Base-by-base conservation (phyloP, 2,329 filamentous ascomycete genomes). In the Fusarium phyllophilum region DNA sequence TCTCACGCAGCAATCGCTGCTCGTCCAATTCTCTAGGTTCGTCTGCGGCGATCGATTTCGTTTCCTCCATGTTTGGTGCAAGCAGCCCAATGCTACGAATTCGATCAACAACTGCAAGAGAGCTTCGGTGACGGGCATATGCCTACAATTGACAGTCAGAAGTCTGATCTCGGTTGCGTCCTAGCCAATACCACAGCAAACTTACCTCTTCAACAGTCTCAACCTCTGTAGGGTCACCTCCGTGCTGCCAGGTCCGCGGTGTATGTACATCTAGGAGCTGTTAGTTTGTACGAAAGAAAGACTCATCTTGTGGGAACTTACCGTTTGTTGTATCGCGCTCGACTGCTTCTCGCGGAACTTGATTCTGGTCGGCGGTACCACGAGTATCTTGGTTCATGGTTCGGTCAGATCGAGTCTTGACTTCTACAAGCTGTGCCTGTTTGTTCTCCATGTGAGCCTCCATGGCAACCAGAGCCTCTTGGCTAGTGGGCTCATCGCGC, bases 101-200 rank as follows among this genome's bases (percentile, higher is more conserved):
- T 26, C 48, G 41, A 10, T 41, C 48, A n/a, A 54, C 24, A 36
- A 22, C 14, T 11, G 24, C 42, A 18, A 63, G 34, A n/a, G n/a
- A 38, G 5, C 14, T 15, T 13, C 26, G 15, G 15, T 68, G 66
- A 5, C 48, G 48, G 5, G n/a, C 38, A 31, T 34, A 66, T 5
- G 66, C 67, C 67, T 70, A 8, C 14, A 48, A 12, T 11, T 13
- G 22, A 34, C n/a, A n/a, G 33, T 70, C 52, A 66, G 67, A 41
- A 8, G 8, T 33, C 11, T 15, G 10, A 13, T 26, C 36, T 41
- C 11, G 22, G 18, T 51, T 9, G 3, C 9, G 13, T 17, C 12
- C 24, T 29, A 17, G 20, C 15, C 22, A 24, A 13, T 26, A 29
- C 18, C 15, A 34, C n/a, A 34, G 8, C n/a, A 20, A 38, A 33